A percentile compares a stretch with the other conserved stretches of the same genome.
Conservation (phyloP, 2,329 filamentous ascomycete genomes). For the Claviceps paspali region DNA sequence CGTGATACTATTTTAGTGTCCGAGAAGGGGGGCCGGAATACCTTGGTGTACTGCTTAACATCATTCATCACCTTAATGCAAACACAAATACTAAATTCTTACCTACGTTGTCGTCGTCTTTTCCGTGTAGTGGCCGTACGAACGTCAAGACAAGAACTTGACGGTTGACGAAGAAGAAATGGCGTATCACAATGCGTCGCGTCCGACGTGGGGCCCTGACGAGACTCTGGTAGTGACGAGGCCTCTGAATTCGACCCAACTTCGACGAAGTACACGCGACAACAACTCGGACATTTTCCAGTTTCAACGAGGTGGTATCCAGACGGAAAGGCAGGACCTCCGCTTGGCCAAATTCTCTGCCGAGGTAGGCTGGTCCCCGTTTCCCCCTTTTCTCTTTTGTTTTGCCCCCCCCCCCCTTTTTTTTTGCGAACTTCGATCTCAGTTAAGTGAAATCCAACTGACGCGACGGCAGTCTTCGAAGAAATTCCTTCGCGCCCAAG, state of each 20-base stretch:
- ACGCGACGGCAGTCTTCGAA: constrained; percentile 31
- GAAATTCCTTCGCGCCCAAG: constrained; percentile 38
- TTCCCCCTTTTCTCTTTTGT: not conserved
- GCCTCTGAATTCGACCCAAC: constrained; percentile 23
- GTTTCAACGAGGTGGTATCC: constrained; percentile 30
- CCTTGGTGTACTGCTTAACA: no score
- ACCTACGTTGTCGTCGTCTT: constrained; percentile 12
- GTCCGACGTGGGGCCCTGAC: constrained; percentile 64
- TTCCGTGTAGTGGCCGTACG: constrained; percentile 62
- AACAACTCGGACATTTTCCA: constrained; percentile 15
- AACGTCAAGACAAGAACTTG: constrained; percentile 58
- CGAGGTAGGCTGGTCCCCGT: constrained; percentile 24
- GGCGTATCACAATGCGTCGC: constrained; percentile 56
- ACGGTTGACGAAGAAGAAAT: constrained; percentile 49
- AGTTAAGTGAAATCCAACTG: no score
- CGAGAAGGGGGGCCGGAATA: no score
- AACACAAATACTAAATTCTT: constrained; percentile 21
- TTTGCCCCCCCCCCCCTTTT: no score
- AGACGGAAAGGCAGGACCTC: constrained; percentile 49
- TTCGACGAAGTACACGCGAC: constrained; percentile 14
- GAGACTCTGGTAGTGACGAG: constrained; percentile 52
- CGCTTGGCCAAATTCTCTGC: constrained; percentile 48
- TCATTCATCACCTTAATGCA: constrained; percentile 13
- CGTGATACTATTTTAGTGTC: constrained; percentile 11
- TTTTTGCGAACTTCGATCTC: no score